These are phyloP conservation scores for Fonsecaea nubica DNA, from an alignment of 2,329 filamentous ascomycete species.

Conservation along the genomic window DNA sequence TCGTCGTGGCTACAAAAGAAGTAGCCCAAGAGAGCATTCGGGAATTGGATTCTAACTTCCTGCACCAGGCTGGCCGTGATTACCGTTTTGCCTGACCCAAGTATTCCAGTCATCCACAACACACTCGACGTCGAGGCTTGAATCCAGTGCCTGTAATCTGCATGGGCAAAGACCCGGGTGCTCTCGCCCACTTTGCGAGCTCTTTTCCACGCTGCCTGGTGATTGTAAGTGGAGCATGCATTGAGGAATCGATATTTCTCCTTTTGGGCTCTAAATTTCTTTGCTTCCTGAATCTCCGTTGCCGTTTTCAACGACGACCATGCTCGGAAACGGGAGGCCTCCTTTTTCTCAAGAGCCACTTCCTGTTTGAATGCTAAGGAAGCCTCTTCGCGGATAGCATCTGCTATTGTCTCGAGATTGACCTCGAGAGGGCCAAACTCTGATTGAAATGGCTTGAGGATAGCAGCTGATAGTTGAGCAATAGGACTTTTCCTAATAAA, in stretches of 20 bases:
- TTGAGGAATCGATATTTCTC: slow-evolving; percentile 15
- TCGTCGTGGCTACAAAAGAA: slow-evolving; percentile 37
- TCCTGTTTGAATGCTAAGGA: slow-evolving; percentile 22
- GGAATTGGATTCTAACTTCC: slow-evolving; percentile 24
- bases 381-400: slow-evolving; percentile 22
- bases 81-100: slow-evolving; percentile 40
- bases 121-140: slow-evolving; percentile 12
- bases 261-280: slow-evolving; percentile 2
- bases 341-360: slow-evolving; percentile 8
- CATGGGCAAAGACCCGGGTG: slow-evolving; percentile 28
- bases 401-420: slow-evolving; percentile 10
- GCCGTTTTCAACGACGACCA: background rate
- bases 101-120: slow-evolving; percentile 38
- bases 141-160: slow-evolving; percentile 31
- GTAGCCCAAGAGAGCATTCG: slow-evolving; percentile 30
- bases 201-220: slow-evolving; percentile 36
- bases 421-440: slow-evolving; percentile 24
- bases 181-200: slow-evolving; percentile 30
- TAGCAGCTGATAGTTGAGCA: slow-evolving; percentile 20
- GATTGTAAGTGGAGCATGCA: slow-evolving; percentile 30
- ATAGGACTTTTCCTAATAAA: slow-evolving; percentile 27
- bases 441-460: slow-evolving; percentile 28
- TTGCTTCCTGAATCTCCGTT: background rate
- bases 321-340: slow-evolving; percentile 15
- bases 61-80: slow-evolving; percentile 36